phyloP scores from a whole-genome alignment of 140 eudicot species.

The Bidens hawaiensis region DNA sequence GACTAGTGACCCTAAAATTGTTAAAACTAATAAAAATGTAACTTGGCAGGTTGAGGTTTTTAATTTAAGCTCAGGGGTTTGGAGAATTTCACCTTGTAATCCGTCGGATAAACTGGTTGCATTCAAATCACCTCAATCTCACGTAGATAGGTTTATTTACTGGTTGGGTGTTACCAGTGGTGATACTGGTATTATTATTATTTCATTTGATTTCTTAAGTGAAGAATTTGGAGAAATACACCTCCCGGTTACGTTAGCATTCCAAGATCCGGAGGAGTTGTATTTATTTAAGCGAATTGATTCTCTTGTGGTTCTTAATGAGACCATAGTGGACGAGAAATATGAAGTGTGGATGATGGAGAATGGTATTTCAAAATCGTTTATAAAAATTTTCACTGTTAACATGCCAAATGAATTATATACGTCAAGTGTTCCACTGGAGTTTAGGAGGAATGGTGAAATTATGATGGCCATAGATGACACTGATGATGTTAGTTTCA shows the following conservation, averaged over 20 bases:
- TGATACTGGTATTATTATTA: too few relatives aligned
- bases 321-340: too few relatives aligned
- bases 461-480: not conserved
- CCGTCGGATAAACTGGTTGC: not conserved
- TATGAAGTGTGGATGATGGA: constrained; percentile 6
- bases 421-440: not conserved
- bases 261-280: not conserved
- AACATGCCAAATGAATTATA: not conserved
- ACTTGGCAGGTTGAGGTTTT: not conserved
- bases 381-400: constrained; percentile 4
- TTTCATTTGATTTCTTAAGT: too few relatives aligned
- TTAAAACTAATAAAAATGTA: too few relatives aligned
- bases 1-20: not conserved
- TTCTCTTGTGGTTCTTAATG: not conserved
- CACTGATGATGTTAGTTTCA: too few relatives aligned
- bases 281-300: not conserved
- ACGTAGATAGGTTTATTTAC: not conserved
- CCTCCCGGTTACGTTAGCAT: not conserved
- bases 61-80: constrained; percentile 5
- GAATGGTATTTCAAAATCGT: not conserved
- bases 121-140: not conserved
- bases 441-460: constrained; percentile 1
- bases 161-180: not conserved
- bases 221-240: not conserved
- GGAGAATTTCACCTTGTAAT: not conserved